Evolutionary conservation across 768 basidiomycete species (phyloP), one percentile per base, ranked within the genome.

Genomic region (Neoboletus magnificus): DNA sequence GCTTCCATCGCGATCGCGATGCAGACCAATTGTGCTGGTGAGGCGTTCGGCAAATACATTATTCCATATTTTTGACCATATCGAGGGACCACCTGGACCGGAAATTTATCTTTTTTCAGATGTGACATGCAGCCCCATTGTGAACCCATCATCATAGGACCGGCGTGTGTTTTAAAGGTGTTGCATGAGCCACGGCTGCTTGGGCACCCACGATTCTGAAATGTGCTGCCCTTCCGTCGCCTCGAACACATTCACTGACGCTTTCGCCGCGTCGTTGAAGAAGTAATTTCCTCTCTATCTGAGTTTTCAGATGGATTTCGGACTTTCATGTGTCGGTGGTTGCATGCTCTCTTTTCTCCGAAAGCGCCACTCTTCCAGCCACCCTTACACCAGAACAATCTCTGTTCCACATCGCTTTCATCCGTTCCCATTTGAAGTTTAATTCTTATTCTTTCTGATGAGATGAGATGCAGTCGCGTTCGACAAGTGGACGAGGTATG

Each of bases 291-390:
- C 57, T 50, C 53, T 56, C 55, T 61, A 55, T 61, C 63, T 70
- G 68, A 68, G 68, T 67, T 68, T 70, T 35, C 66, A 62, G 58
- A 46, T 45, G 49, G 48, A 40, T 51, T 68, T 70, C 68, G 67
- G 67, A 68, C 68, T 68, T 68, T 68, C 63, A 66, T 65, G 57
- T 65, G 66, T 68, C 60, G 57, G 56, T 65, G 58, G 58, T 66
- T 62, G 46, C 56, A 56, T 61, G 39, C 39, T 55, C 50, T 49
- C 58, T 54, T 65, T 67, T 60, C 54, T 65, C 62, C 68, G 61
- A 60, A 66, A 61, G 46, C 48, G 60, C 60, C 60, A 58, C 59
- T 45, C 33, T 60, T 58, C 56, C 58, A 35, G n/a, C n/a, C 65
- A 62, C 53, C n/a, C n/a, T n/a, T n/a, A n/a, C n/a, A n/a, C n/a